These are phyloP conservation scores for Chlamydomonas asymmetrica DNA, from an alignment of 139 green algal species.

Conservation along the genomic window DNA sequence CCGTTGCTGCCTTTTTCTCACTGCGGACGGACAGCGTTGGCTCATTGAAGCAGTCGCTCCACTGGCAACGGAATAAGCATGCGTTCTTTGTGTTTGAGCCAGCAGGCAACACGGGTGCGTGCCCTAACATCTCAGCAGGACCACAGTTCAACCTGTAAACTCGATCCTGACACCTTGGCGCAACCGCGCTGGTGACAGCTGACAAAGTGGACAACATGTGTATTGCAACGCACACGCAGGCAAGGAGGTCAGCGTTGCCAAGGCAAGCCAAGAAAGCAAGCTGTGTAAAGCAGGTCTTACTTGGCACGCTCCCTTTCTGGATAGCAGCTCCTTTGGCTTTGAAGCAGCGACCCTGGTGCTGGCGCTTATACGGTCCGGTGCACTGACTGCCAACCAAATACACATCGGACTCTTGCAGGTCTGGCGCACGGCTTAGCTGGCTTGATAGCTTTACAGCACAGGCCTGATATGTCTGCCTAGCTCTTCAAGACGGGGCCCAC, in stretches of 20 bases:
- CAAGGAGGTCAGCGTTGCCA: neutral
- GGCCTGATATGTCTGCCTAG: no score
- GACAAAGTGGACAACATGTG: no score
- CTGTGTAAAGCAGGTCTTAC: neutral
- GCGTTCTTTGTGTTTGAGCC: no score
- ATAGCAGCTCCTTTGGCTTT: conserved; percentile 9
- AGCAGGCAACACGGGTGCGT: no score
- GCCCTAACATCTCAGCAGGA: neutral
- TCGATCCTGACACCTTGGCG: neutral
- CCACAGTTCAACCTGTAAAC: neutral
- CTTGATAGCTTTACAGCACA: no score
- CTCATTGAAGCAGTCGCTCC: no score
- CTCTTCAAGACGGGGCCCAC: no score
- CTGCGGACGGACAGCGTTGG: no score
- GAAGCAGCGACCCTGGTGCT: conserved; percentile 13
- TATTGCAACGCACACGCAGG: neutral
- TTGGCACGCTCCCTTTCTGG: conserved; percentile 22
- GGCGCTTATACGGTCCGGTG: neutral
- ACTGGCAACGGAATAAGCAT: no score
- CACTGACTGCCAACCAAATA: neutral
- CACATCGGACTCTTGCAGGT: conserved; percentile 23
- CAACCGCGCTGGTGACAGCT: neutral
- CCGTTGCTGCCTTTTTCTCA: no score
- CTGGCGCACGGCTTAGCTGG: neutral
- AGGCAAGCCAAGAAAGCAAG: neutral